Evolutionary conservation across 495 filamentous ascomycete species (phyloP).

Genomic region (Penicillium crystallinum): DNA sequence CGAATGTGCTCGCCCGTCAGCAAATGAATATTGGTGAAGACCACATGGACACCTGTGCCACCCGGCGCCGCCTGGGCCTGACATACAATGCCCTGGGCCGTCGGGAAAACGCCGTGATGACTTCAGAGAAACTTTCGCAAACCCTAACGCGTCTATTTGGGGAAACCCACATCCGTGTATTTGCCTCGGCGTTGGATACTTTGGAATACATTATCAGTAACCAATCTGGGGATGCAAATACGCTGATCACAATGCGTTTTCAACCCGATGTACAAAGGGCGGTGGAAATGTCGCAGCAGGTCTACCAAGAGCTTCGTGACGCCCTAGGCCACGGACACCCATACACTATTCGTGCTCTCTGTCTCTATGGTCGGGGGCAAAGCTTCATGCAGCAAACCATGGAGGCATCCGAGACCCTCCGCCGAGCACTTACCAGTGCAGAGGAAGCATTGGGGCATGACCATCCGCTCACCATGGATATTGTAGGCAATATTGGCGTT

Average conservation of each 20-base stretch:
- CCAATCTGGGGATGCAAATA: constrained; percentile 7
- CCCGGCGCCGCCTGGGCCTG: constrained; percentile 27
- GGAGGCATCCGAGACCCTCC: constrained; percentile 29
- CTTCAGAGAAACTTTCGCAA: constrained; percentile 23
- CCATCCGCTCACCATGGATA: constrained; percentile 25
- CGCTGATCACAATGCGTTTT: constrained; percentile 10
- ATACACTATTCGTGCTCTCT: constrained; percentile 25
- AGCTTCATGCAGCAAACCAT: constrained; percentile 16
- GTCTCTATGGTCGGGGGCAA: constrained; percentile 20
- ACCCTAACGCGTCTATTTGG: constrained; percentile 24
- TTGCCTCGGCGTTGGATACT: constrained; percentile 17
- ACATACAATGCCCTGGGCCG: constrained; percentile 23
- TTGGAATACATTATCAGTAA: constrained; percentile 25
- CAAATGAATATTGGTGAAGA: constrained; percentile 38
- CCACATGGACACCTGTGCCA: constrained; percentile 31
- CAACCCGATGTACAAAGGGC: constrained; percentile 15
- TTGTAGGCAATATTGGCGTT: constrained; percentile 28
- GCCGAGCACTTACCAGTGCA: constrained; percentile 29
- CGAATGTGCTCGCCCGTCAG: constrained; percentile 34
- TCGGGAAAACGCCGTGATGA: constrained; percentile 22
- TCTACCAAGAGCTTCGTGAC: constrained; percentile 21
- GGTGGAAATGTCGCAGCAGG: constrained; percentile 8
- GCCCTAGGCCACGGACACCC: constrained; percentile 23
- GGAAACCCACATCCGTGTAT: constrained; percentile 28
- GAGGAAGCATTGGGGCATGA: constrained; percentile 30